Conservation (phyloP, 352 stramenopile species). For the Globisporangium abappressorium region DNA sequence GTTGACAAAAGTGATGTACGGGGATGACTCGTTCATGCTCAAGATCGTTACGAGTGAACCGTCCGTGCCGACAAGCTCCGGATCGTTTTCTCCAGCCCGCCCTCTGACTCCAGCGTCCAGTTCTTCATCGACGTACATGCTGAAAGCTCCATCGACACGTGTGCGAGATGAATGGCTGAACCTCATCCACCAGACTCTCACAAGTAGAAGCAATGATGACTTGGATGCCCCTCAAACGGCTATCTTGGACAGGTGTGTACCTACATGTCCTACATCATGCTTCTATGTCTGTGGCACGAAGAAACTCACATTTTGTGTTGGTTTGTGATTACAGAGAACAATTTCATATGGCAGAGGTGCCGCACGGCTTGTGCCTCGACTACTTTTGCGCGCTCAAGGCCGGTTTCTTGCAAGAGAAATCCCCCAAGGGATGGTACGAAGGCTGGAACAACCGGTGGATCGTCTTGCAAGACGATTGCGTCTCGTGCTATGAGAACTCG, state of each 20-base stretch:
- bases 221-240: not conserved
- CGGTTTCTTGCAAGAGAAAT: slow-evolving; percentile 72
- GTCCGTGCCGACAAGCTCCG: slow-evolving; percentile 17
- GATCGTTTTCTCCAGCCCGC: slow-evolving; percentile 24
- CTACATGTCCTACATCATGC: not conserved
- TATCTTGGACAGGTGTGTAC: slow-evolving; percentile 9
- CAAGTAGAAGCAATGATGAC: slow-evolving; percentile 15
- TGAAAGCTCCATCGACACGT: slow-evolving; percentile 64
- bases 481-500: slow-evolving; percentile 82
- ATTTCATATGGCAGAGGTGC: slow-evolving; percentile 46
- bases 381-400: slow-evolving; percentile 81
- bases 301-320: not conserved
- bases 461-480: slow-evolving; percentile 68
- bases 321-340: slow-evolving; percentile 13
- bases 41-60: slow-evolving; percentile 54
- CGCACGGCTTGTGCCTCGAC: slow-evolving; percentile 58
- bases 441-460: slow-evolving; percentile 80
- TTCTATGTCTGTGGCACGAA: not conserved
- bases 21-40: slow-evolving; percentile 81
- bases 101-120: slow-evolving; percentile 20
- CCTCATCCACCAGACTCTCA: slow-evolving; percentile 44
- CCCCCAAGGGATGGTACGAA: slow-evolving; percentile 77
- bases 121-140: slow-evolving; percentile 34
- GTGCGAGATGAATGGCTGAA: slow-evolving; percentile 70
- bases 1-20: slow-evolving; percentile 54